Evolutionary conservation across 1,284 basidiomycete species (phyloP), one percentile per base, ranked within the genome.

Genomic region (Ceratobasidium sp.): DNA sequence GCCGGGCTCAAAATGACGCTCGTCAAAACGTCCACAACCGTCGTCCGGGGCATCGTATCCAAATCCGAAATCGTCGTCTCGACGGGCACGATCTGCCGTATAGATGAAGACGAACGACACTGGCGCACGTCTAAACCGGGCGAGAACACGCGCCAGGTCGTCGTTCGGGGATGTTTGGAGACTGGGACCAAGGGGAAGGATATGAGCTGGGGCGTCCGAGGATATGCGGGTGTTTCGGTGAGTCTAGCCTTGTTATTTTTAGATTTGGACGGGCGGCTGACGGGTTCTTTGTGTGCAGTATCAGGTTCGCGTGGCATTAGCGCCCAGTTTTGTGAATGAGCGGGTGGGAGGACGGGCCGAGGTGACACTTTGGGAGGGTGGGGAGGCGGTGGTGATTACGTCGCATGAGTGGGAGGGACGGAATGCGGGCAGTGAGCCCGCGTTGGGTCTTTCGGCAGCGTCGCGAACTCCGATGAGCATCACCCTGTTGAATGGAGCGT

Each of bases 381-480:
- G 38, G n/a, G 64, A 67, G 50, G 52, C 50, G 13, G 64, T 67
- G 50, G 64, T 55, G 9, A 54, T 67, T 23, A 67, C 64, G 21
- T 67, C 64, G 16, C 64, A 67, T 46, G 64, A 67, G 35, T 67
- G 49, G 50, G 64, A 67, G 41, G 64, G 64, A 23, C 49, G 64
- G 16, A 23, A 21, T 16, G 49, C 64, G 14, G 30, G 26, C 21
- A 26, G 50, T 14, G 4, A 18, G 18, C 64, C 64, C 2, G 64
- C 64, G 6, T 43, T 67, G 52, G 14, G n/a, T 1, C 52, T 67
- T 14, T 2, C 64, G 18, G 64, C 64, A 35, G 43, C 64, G 38
- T 43, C 64, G 2, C 64, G 64, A 16, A 67, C 49, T 18, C 64
- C 64, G 4, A 44, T 28, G 35, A 67, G 35, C 21, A 55, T 67